phyloP scores from a whole-genome alignment of 768 basidiomycete genomes.

The Suillus tomentosus region DNA sequence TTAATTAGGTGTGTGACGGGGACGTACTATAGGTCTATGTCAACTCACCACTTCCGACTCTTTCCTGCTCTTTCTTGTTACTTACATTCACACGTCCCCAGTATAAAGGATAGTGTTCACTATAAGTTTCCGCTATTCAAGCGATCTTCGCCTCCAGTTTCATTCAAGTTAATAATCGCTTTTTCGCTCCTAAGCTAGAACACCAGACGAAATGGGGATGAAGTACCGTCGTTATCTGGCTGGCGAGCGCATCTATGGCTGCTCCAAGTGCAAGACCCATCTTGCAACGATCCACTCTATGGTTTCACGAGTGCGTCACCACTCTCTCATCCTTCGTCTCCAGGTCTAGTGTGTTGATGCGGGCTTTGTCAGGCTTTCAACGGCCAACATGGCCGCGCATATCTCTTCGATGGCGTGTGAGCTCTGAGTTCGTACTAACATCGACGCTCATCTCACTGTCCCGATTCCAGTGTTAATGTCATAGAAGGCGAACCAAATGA shows the following conservation, averaged over 20 bases:
- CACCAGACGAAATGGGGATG: constrained; percentile 70
- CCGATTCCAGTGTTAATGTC: constrained; percentile 76
- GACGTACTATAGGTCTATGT: constrained; percentile 9
- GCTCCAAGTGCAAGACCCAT: constrained; percentile 84
- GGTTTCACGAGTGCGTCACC: constrained; percentile 74
- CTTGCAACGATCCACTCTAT: constrained; percentile 90
- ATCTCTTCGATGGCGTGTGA: constrained; percentile 93
- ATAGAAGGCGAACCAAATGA: constrained; percentile 88
- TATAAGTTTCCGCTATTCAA: constrained; percentile 5
- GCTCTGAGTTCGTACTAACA: constrained; percentile 34
- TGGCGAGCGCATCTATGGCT: constrained; percentile 86
- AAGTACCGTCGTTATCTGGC: constrained; percentile 85
- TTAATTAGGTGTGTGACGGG: constrained; percentile 32
- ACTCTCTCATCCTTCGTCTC: neutral
- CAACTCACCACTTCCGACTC: constrained; percentile 15
- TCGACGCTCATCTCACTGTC: constrained; percentile 18
- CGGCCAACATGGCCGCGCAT: constrained; percentile 94
- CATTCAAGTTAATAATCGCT: constrained; percentile 1
- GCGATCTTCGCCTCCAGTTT: constrained; percentile 7
- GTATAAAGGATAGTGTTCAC: constrained; percentile 28
- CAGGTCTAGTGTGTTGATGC: constrained; percentile 17
- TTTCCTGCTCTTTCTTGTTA: constrained; percentile 11
- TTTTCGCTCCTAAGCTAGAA: constrained; percentile 6
- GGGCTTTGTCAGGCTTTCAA: constrained; percentile 77
- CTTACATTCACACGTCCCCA: constrained; percentile 31